phyloP scores from a whole-genome alignment of 2,329 filamentous ascomycete genomes.

The Aspergillus ustus region DNA sequence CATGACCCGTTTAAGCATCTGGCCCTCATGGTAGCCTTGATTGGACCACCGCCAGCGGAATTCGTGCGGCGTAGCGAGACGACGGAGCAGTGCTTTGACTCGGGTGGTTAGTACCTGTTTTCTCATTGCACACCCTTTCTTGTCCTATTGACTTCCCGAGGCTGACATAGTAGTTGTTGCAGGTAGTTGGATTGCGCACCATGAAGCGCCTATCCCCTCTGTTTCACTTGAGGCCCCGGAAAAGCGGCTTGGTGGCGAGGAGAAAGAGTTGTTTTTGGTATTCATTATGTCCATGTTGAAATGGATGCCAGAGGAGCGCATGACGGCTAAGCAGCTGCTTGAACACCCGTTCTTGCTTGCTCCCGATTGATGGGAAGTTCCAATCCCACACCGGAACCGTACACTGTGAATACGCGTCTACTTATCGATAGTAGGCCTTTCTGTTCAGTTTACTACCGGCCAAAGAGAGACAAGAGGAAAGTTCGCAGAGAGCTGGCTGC shows the following conservation, averaged over 20 bases:
- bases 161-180: too few species aligned
- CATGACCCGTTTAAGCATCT: conserved; percentile 35
- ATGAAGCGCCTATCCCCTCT: conserved; percentile 26
- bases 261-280: conserved; percentile 40
- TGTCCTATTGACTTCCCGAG: too few species aligned
- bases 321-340: conserved; percentile 43
- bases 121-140: too few species aligned
- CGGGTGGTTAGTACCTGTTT: conserved; percentile 29
- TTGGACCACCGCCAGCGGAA: conserved; percentile 32
- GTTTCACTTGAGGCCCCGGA: conserved; percentile 28
- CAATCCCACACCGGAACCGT: too few species aligned
- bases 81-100: conserved; percentile 33
- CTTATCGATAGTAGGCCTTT: too few species aligned
- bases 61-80: conserved; percentile 35
- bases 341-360: conserved; percentile 22
- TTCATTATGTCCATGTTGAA: conserved; percentile 45
- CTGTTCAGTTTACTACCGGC: too few species aligned
- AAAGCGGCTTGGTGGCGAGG: conserved; percentile 26
- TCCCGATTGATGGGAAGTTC: too few species aligned
- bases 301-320: conserved; percentile 46
- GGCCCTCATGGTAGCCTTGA: conserved; percentile 31
- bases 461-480: too few species aligned
- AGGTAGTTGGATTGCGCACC: conserved; percentile 31
- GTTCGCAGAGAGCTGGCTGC: too few species aligned
- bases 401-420: too few species aligned